A percentile compares a stretch with the other conserved stretches of the same genome.
These are phyloP conservation scores for Scheffersomyces stambukii DNA, from an alignment of 1,139 yeast genomes.

Conservation along the genomic window DNA sequence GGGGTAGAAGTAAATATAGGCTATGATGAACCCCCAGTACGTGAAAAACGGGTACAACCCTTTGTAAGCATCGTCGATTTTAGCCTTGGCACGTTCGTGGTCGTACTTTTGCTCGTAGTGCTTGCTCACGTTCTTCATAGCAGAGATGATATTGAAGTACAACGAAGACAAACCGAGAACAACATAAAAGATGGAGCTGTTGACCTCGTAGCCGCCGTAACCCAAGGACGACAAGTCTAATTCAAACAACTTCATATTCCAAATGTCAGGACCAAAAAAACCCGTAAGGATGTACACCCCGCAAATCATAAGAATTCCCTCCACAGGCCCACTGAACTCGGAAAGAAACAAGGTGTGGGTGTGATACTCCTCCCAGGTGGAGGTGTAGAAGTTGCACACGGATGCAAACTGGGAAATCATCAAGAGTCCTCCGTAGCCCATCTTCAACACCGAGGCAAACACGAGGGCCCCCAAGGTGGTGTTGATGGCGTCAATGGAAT, in stretches of 20 bases:
- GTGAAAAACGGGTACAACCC: slow-evolving; percentile 70
- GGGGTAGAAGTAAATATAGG: slow-evolving; percentile 45
- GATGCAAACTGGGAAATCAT: slow-evolving; percentile 71
- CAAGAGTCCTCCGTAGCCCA: slow-evolving; percentile 66
- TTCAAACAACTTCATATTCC: slow-evolving; percentile 43
- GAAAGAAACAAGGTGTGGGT: slow-evolving; percentile 81
- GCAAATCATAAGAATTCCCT: slow-evolving; percentile 73
- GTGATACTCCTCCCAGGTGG: slow-evolving; percentile 96
- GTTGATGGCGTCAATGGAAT: slow-evolving; percentile 87
- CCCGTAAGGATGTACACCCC: slow-evolving; percentile 60
- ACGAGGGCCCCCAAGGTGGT: slow-evolving; percentile 76
- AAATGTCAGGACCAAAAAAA: slow-evolving; percentile 62
- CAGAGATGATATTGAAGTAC: slow-evolving; percentile 67
- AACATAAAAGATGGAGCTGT: slow-evolving; percentile 40
- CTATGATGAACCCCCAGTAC: slow-evolving; percentile 55
- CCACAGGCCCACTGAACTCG: slow-evolving; percentile 90
- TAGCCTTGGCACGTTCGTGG: slow-evolving; percentile 18
- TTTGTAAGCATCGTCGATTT: slow-evolving; percentile 43
- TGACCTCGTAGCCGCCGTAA: slow-evolving; percentile 21
- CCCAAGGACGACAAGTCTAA: slow-evolving; percentile 34
- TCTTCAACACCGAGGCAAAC: slow-evolving; percentile 66
- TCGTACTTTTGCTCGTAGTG: slow-evolving; percentile 35
- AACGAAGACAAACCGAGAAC: slow-evolving; percentile 53
- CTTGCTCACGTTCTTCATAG: slow-evolving; percentile 64
- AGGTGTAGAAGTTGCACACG: slow-evolving; percentile 75